These are phyloP conservation scores for Trichosporon coremiiforme DNA, from an alignment of 1,284 basidiomycete species.

Conservation along the genomic window DNA sequence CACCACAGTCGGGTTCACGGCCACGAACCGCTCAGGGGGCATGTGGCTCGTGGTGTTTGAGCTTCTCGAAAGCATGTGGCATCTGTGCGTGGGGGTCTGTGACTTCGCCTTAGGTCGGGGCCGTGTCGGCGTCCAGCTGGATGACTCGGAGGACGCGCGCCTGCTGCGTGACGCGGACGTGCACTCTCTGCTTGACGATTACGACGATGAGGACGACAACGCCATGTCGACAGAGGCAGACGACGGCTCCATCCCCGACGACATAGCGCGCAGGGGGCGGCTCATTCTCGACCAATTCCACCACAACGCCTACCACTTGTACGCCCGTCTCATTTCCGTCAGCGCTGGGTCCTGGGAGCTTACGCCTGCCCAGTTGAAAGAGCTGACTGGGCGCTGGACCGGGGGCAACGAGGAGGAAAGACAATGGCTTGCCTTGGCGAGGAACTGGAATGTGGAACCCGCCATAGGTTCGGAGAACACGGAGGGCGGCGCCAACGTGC, in stretches of 20 bases:
- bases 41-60: conserved; percentile 51
- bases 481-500: background rate
- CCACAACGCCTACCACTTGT: conserved; percentile 50
- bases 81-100: conserved; percentile 51
- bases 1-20: conserved; percentile 28
- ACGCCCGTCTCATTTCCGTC: conserved; percentile 33
- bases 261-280: conserved; percentile 40
- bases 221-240: background rate
- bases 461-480: conserved; percentile 1
- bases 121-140: conserved; percentile 33
- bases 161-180: conserved; percentile 33
- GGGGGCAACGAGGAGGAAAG: conserved; percentile 15
- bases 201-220: conserved; percentile 23
- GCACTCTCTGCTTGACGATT: conserved; percentile 28
- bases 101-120: conserved; percentile 50
- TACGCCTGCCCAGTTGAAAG: conserved; percentile 27
- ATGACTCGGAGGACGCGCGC: conserved; percentile 44
- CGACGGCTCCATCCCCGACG: conserved; percentile 25
- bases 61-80: conserved; percentile 43
- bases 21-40: conserved; percentile 30
- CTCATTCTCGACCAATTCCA: conserved; percentile 48
- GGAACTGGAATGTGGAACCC: conserved; percentile 33
- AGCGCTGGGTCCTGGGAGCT: conserved; percentile 32
- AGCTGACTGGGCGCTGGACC: conserved; percentile 24
- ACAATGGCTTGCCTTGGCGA: conserved; percentile 30